Base-by-base conservation (phyloP, 768 basidiomycete genomes). In the Lactarius hatsudake region DNA sequence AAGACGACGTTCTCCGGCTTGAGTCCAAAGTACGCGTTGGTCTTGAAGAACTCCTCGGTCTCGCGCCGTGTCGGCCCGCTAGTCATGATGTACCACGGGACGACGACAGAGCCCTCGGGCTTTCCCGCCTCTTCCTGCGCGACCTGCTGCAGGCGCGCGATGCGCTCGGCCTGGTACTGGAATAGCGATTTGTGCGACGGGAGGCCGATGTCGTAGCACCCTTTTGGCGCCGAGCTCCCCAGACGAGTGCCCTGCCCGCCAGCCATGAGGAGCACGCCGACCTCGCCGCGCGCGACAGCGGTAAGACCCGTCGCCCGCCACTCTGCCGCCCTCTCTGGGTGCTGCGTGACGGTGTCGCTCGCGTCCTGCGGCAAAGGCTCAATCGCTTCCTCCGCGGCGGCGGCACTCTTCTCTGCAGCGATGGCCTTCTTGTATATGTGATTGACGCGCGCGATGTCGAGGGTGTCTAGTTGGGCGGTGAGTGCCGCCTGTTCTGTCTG, bases 21-120 rank as follows among this genome's bases (percentile, higher is more conserved):
- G 67, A 99, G 83, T 5, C 96, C 96, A 75, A 98, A 99, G 80
- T 83, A 91, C 3, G 77, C 76, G 78, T 94, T 83, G 67, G 84
- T 80, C 68, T 79, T 80, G 79, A 98, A 98, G 82, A 90, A 98
- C 32, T 79, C 79, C 76, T 93, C 91, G 28, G 97, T 98, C 42
- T 89, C 91, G 48, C 78, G 81, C 71, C 94, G 86, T 42, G 97
- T 99, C 45, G 96, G 97, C 28, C 96, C 96, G 74, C 93, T 95
- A 64, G 96, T 98, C 97, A 99, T 99, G 74, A 99, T 87, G 79
- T 98, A 98, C 97, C 97, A 98, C 43, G 93, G 93, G 64, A 98
- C 86, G 61, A 86, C 76, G 62, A 93, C 91, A 1, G 86, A 84
- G 59, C 84, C 86, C 20, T 78, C 75, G 18, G 84, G 78, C 72